phyloP scores from a whole-genome alignment of 495 filamentous ascomycete genomes.

The Neurospora sublineolata region DNA sequence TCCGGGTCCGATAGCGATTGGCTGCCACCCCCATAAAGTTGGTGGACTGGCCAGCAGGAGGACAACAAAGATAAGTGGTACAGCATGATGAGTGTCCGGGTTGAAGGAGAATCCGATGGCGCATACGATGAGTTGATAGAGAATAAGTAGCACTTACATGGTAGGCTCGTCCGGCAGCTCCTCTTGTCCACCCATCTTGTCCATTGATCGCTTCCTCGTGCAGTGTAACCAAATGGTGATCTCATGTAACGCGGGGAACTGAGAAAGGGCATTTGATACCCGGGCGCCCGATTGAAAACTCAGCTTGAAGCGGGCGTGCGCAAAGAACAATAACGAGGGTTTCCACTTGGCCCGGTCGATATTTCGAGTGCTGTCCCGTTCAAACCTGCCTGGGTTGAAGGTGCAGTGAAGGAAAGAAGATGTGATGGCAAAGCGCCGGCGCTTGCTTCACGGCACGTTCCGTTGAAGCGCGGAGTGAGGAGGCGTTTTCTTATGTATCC shows the following conservation, averaged over 20 bases:
- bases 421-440: not conserved
- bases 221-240: not conserved
- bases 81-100: not conserved
- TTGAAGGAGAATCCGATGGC: not conserved
- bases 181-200: not conserved
- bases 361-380: not conserved
- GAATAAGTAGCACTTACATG: not conserved
- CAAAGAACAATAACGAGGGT: not conserved
- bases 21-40: not conserved
- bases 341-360: not conserved
- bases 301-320: not conserved
- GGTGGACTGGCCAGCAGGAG: not conserved
- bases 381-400: not conserved
- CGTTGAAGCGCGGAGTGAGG: not conserved
- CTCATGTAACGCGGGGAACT: not conserved
- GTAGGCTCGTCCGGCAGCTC: not conserved
- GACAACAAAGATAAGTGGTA: not conserved
- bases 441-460: not conserved
- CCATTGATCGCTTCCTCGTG: not conserved
- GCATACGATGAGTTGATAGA: not conserved
- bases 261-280: not conserved
- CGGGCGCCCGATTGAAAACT: not conserved
- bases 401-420: not conserved
- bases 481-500: not conserved
- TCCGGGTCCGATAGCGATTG: not conserved